Evolutionary conservation across 2,329 filamentous ascomycete species (phyloP), one percentile per base, ranked within the genome.

Genomic region (Periconia digitata): DNA sequence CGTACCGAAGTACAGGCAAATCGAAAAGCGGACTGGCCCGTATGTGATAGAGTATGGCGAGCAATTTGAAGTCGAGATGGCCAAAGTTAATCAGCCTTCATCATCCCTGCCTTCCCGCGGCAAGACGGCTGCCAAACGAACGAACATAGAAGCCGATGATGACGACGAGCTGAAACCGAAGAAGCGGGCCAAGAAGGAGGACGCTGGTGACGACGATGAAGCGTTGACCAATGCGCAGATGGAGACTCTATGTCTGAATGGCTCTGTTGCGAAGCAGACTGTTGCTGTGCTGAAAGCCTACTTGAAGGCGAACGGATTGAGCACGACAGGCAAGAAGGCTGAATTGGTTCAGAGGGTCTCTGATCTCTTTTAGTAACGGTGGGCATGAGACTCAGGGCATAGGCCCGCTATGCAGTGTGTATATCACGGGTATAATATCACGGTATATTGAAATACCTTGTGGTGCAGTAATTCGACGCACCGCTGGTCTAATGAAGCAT

Each of bases 1-100:
- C 0, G 68, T 89, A 13, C 94, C 94, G 1, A 90, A 88, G 60
- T 91, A 86, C 71, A 86, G 83, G 58, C 90, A 95, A 57, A 97
- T 99, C 46, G 84, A 91, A 69, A 97, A 79, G 75, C 85, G 92
- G 23, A 87, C 89, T 1, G 92, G 91, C 0, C 82, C 84, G 2
- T 89, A 90, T 63, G 81, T 96, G 8, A 77, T 86, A 39, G 85
- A 89, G 27, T 96, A 92, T 85, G 85, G 88, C 3, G 76, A 82
- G 29, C 78, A 81, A 10, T 77, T 96, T 6, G 82, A 87, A 23
- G 72, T 80, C 8, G 83, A 85, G 48, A 79, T 76, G 56, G 69
- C 72, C 10, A 64, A 72, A 24, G 64, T 72, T 20, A 61, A 67
- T 10, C 65, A 69, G 12, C n/a, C n/a, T 32, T 16, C 38, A n/a